Base-by-base conservation (phyloP, 306 rosid genomes). In the Mimosa bimucronata region DNA sequence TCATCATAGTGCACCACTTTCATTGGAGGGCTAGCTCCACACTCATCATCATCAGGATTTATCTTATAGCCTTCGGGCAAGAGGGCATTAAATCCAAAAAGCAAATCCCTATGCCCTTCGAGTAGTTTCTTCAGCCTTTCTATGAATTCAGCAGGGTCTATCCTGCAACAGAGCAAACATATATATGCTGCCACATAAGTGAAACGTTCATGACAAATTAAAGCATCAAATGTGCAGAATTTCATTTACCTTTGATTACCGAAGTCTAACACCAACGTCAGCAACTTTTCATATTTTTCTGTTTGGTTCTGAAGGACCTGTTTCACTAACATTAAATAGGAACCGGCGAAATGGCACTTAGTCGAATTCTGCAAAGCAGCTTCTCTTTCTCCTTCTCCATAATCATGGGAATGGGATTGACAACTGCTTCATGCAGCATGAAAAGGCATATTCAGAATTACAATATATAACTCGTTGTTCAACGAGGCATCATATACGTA, bases 1-100 rank as follows among this genome's bases (percentile, higher is more conserved):
- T 88, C 88, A 25, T 88, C 88, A 55, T 77, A 81, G 55, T 82
- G 89, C 78, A 89, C 86, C 12, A 81, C 69, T 83, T 85, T 80
- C 87, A 86, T 84, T n/a, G 85, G 82, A 14, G 87, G 81, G 69
- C 69, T 64, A 71, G 83, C 74, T 48, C 82, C 87, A 55, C 83
- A 85, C 52, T 83, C 90, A 44, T 83, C 90, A n/a, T n/a, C 16
- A 85, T 90, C 21, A 86, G n/a, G n/a, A n/a, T 86, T 34, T 34
- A 34, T 6, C 38, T 34, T 86, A 85, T 79, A 83, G 13, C 91
- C 93, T 83, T 89, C 83, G 6, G 94, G 98, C 91, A 94, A 81
- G 88, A 92, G 91, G 73, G 86, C 80, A 81, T 91, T 94, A 74
- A 94, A 89, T 46, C 97, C 94, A 80, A 86, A 79, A 82, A 94